Conservation (phyloP, 1,284 basidiomycete species). For the Melampsora americana region DNA sequence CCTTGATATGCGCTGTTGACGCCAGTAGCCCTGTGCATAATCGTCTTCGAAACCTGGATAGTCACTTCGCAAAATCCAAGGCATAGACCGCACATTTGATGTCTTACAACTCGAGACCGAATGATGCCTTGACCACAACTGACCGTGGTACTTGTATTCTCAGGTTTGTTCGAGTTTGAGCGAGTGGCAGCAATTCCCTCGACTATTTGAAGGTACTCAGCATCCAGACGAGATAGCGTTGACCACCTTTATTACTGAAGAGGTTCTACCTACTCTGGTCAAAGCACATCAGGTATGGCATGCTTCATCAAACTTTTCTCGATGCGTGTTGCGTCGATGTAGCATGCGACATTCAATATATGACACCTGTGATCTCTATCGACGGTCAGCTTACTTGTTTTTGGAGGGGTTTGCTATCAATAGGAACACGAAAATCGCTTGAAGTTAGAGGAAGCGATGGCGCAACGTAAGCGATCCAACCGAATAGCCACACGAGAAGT, state of each 20-base stretch:
- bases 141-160: background rate
- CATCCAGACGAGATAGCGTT: conserved; percentile 17
- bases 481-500: conserved; percentile 33
- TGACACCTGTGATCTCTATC: background rate
- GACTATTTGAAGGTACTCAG: conserved; percentile 28
- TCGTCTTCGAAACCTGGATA: background rate
- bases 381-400: background rate
- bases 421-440: conserved; percentile 28
- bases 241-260: conserved; percentile 12
- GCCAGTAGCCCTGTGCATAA: background rate
- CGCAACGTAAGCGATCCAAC: conserved; percentile 33
- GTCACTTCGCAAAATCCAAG: too few relatives aligned
- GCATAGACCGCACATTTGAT: too few relatives aligned
- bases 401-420: background rate
- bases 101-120: too few relatives aligned
- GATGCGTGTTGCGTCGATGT: background rate
- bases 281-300: conserved; percentile 26
- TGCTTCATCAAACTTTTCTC: background rate
- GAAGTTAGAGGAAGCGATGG: conserved; percentile 36
- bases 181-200: conserved; percentile 30
- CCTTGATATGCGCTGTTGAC: background rate
- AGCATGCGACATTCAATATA: background rate
- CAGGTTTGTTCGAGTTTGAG: conserved; percentile 34
- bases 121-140: too few relatives aligned
- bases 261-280: conserved; percentile 21